Conservation (phyloP, 1,284 basidiomycete species). For the Ustilago lituana region DNA sequence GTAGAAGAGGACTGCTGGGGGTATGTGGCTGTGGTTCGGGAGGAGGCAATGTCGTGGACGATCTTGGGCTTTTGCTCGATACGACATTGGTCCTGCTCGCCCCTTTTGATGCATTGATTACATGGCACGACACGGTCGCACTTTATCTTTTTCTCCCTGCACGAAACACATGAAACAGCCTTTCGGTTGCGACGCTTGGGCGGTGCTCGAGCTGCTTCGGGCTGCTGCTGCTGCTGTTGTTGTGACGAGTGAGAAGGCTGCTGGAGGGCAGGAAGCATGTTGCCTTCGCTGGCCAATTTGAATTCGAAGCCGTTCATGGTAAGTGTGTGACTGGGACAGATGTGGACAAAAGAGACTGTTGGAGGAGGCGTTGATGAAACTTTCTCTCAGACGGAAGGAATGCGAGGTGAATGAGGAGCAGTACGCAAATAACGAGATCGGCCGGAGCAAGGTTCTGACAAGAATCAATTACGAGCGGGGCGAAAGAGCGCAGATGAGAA, state of each 20-base stretch:
- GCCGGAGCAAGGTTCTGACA: too few relatives aligned
- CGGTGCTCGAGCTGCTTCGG: slow-evolving; percentile 37
- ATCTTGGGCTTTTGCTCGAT: slow-evolving; percentile 55
- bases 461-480: too few relatives aligned
- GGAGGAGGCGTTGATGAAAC: too few relatives aligned
- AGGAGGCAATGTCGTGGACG: slow-evolving; percentile 18
- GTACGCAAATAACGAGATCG: too few relatives aligned
- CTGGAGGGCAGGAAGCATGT: slow-evolving; percentile 12
- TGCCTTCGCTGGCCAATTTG: slow-evolving; percentile 13
- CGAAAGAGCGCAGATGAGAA: too few relatives aligned
- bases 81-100: slow-evolving; percentile 55
- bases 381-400: not conserved
- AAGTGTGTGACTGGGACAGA: not conserved
- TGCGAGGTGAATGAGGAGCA: too few relatives aligned
- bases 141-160: slow-evolving; percentile 64
- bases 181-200: slow-evolving; percentile 59
- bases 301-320: slow-evolving; percentile 22
- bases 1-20: slow-evolving; percentile 8
- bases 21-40: not conserved
- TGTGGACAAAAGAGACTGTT: not conserved
- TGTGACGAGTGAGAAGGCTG: slow-evolving; percentile 4
- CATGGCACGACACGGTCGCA: slow-evolving; percentile 63
- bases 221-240: slow-evolving; percentile 12
- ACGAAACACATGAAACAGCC: slow-evolving; percentile 59
- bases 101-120: slow-evolving; percentile 64